These are phyloP conservation scores for Asterophora parasitica DNA, from an alignment of 768 basidiomycete species.

Conservation along the genomic window DNA sequence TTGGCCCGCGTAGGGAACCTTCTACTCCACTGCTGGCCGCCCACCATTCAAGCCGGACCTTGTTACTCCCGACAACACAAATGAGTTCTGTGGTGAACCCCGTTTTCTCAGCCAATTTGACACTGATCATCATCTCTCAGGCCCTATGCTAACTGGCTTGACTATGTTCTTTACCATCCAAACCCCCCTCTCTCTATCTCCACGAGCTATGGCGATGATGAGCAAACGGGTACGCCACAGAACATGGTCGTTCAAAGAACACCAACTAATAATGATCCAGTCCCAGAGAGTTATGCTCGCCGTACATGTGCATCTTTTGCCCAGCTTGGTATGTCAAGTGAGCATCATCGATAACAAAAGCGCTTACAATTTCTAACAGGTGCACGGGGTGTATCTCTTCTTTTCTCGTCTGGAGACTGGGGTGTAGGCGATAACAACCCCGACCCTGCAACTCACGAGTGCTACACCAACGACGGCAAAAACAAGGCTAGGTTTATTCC, in stretches of 20 bases:
- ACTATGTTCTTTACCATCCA: slow-evolving; percentile 41
- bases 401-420: slow-evolving; percentile 60
- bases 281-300: slow-evolving; percentile 48
- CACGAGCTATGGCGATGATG: slow-evolving; percentile 65
- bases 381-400: slow-evolving; percentile 55
- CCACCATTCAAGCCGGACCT: slow-evolving; percentile 54
- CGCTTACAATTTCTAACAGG: too few species aligned
- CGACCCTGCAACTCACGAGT: slow-evolving; percentile 45
- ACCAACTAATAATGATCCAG: too few species aligned
- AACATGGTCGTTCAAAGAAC: too few species aligned
- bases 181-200: slow-evolving; percentile 55
- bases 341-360: too few species aligned
- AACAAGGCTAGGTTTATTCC: slow-evolving; percentile 50
- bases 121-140: slow-evolving; percentile 9
- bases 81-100: slow-evolving; percentile 34
- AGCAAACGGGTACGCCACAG: slow-evolving; percentile 61
- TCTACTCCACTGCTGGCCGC: slow-evolving; percentile 57
- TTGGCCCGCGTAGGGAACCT: too few species aligned
- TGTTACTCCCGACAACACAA: slow-evolving; percentile 30
- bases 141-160: slow-evolving; percentile 48
- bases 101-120: neutral
- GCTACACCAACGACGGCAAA: slow-evolving; percentile 55
- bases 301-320: slow-evolving; percentile 56
- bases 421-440: slow-evolving; percentile 61
- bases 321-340: slow-evolving; percentile 42